Evolutionary conservation across 345 rosid species (phyloP).

Genomic region (Boechera divaricarpa): DNA sequence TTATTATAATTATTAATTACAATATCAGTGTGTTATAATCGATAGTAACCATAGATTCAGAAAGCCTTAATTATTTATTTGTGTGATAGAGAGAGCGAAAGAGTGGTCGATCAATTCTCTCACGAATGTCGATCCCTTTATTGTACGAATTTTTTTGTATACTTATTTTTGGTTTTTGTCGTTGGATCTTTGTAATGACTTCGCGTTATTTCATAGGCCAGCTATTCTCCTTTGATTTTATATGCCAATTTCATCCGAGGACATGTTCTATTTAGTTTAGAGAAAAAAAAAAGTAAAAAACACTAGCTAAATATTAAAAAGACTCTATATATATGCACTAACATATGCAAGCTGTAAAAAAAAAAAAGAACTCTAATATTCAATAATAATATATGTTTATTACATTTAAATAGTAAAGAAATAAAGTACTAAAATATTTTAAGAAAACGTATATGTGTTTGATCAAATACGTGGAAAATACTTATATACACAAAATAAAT

Average conservation of each 20-base stretch:
- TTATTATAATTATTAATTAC: conserved; percentile 19
- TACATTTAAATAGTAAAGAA: too few relatives aligned
- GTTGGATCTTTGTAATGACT: conserved; percentile 35
- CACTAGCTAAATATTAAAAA: not conserved
- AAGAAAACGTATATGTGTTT: too few relatives aligned
- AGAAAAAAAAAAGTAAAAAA: not conserved
- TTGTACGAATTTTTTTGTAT: conserved; percentile 24
- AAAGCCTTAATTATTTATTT: conserved; percentile 35
- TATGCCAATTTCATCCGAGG: not conserved
- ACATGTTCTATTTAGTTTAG: not conserved
- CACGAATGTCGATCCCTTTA: conserved; percentile 33
- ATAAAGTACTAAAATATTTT: too few relatives aligned
- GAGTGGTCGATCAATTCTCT: conserved; percentile 34
- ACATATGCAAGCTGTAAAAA: not conserved
- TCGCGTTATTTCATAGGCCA: conserved; percentile 20
- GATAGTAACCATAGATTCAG: conserved; percentile 35
- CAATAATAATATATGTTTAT: not conserved
- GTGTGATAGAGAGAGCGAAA: conserved; percentile 35
- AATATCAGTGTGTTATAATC: conserved; percentile 11
- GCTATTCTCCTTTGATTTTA: not conserved
- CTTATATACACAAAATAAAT: too few relatives aligned
- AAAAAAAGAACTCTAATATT: not conserved
- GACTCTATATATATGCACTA: not conserved
- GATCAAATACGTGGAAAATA: too few relatives aligned
- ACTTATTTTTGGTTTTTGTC: conserved; percentile 35